Percentiles rank a stretch among this genome's conserved stretches.
phyloP scores from a whole-genome alignment of 2,329 filamentous ascomycete genomes.

The Pseudogymnoascus sp. region DNA sequence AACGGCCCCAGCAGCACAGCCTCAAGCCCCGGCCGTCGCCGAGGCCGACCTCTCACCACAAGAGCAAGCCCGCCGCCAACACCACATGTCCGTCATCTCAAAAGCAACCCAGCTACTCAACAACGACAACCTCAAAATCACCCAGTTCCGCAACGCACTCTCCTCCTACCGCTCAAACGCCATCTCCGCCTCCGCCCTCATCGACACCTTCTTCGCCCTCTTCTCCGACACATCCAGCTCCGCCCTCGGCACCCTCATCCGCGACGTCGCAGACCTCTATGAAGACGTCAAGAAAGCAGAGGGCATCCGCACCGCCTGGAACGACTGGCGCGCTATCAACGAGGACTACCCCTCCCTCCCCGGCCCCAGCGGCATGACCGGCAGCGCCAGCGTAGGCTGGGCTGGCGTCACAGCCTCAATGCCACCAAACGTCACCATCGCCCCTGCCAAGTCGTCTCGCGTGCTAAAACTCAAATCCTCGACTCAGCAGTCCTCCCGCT shows the following conservation, averaged over 20 bases:
- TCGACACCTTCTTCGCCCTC: constrained; percentile 79
- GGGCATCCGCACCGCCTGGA: constrained; percentile 73
- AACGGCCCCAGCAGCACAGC: background rate
- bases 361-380: constrained; percentile 59
- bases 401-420: constrained; percentile 29
- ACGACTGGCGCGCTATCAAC: constrained; percentile 90
- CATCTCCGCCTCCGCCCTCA: constrained; percentile 65
- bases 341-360: constrained; percentile 91
- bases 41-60: constrained; percentile 55
- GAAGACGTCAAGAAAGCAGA: constrained; percentile 71
- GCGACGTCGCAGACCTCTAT: constrained; percentile 87
- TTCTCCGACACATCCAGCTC: constrained; percentile 70
- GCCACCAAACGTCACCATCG: constrained; percentile 32
- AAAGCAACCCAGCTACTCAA: constrained; percentile 73
- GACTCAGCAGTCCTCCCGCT: constrained; percentile 58
- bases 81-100: constrained; percentile 78
- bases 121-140: constrained; percentile 66
- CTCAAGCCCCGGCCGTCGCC: constrained; percentile 39
- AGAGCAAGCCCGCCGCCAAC: constrained; percentile 69
- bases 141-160: constrained; percentile 68
- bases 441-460: constrained; percentile 47
- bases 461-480: constrained; percentile 61
- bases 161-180: constrained; percentile 65
- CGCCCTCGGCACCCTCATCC: constrained; percentile 79
- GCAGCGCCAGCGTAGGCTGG: constrained; percentile 31